Evolutionary conservation across 2,329 filamentous ascomycete genomes (phyloP), one percentile per base, ranked within the genome.

Genomic region (Aspergillus sp.): DNA sequence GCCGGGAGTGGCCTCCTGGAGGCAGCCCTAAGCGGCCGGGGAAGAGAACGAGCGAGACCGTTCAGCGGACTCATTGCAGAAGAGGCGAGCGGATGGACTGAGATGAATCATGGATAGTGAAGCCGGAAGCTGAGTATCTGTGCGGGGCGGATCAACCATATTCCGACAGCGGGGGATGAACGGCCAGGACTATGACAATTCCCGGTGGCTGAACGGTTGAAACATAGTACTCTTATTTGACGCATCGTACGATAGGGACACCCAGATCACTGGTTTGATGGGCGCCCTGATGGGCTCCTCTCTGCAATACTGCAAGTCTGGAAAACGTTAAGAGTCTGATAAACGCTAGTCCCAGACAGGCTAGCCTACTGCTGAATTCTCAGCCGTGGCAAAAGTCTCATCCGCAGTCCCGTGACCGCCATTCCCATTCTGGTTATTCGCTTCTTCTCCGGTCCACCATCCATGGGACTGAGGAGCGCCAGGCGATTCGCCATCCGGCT

Each of bases 1-100:
- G 39, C 19, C 51, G 50, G 11, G 23, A 46, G n/a, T 49, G 50
- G 11, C 21, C 59, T n/a, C 57, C 49, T 59, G 58, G 63, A 64
- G 59, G 62, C 62, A 60, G 61, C 41, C 27, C 58, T 57, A 14
- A 66, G 37, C 7, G 52, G 52, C 44, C 64, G 62, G 19, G 63
- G 64, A 49, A 62, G 62, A 31, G 57, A 59, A 35, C 67, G 62
- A n/a, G 62, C 45, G 23, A 59, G 56, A 7, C 62, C 57, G 52
- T 63, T 61, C 17, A 68, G 43, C 9, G 60, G 63, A 54, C 59
- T 61, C 67, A 69, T 69, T 48, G 14, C 40, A 37, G 35, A 37
- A 37, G 14, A n/a, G 35, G 35, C 12, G 35, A 37, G 15, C 5
- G 15, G 35, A n/a, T n/a, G 35, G 35, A 31, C 27, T 31, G 35